Evolutionary conservation across 495 filamentous ascomycete genomes (phyloP).

Genomic region (Lineolata rhizophorae): DNA sequence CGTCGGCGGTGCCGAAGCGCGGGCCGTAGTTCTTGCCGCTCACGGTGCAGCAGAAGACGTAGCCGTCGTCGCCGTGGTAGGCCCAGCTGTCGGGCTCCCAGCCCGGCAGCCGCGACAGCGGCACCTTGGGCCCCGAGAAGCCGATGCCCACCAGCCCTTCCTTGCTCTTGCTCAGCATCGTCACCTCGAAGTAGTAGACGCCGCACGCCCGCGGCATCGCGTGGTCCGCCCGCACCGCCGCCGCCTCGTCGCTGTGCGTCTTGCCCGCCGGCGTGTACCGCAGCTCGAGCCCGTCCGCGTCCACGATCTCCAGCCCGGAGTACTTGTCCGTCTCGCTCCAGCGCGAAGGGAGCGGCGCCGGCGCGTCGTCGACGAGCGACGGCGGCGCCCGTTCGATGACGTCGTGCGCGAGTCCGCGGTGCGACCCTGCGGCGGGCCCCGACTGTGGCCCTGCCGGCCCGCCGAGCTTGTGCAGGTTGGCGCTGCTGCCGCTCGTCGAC

Average conservation of each 20-base stretch:
- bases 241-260: slow-evolving; percentile 64
- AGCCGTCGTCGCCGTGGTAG: slow-evolving; percentile 92
- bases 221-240: slow-evolving; percentile 63
- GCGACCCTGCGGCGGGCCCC: slow-evolving; percentile 27
- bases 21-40: slow-evolving; percentile 59
- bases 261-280: slow-evolving; percentile 43
- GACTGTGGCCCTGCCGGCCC: too few relatives aligned
- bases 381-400: slow-evolving; percentile 58
- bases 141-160: slow-evolving; percentile 89
- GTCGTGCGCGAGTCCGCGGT: slow-evolving; percentile 68
- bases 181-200: slow-evolving; percentile 92
- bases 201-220: slow-evolving; percentile 83
- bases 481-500: slow-evolving; percentile 39
- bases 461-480: slow-evolving; percentile 42
- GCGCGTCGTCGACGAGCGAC: slow-evolving; percentile 26
- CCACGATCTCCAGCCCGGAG: slow-evolving; percentile 41
- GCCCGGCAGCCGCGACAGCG: slow-evolving; percentile 64
- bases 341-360: slow-evolving; percentile 51
- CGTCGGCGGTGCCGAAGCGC: slow-evolving; percentile 51
- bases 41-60: slow-evolving; percentile 53
- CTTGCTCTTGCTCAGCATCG: slow-evolving; percentile 61
- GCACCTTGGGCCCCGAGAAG: slow-evolving; percentile 54
- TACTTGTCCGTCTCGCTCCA: slow-evolving; percentile 70
- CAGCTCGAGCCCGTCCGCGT: slow-evolving; percentile 55
- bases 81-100: slow-evolving; percentile 96